phyloP scores from a whole-genome alignment of 306 rosid genomes.

The Geum urbanum region DNA sequence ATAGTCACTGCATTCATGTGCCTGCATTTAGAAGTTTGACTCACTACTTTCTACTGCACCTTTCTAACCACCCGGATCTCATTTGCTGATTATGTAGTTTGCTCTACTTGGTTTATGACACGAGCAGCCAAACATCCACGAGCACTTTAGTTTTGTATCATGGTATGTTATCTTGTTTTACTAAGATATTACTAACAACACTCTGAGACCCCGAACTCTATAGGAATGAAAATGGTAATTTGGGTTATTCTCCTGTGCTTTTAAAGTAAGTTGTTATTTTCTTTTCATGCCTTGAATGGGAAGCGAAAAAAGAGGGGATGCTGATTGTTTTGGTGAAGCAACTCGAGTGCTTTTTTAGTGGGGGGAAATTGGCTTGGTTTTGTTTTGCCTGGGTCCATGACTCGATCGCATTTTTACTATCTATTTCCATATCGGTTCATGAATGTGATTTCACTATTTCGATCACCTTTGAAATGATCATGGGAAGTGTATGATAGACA shows the following conservation, averaged over 20 bases:
- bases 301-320: slow-evolving; percentile 20
- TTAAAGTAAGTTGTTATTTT: slow-evolving; percentile 28
- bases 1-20: slow-evolving; percentile 50
- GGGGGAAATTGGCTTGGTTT: slow-evolving; percentile 8
- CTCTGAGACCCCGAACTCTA: slow-evolving; percentile 5
- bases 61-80: slow-evolving; percentile 26
- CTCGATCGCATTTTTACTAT: neutral
- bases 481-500: slow-evolving; percentile 16
- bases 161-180: neutral
- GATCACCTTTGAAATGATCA: slow-evolving; percentile 3
- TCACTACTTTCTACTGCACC: slow-evolving; percentile 25
- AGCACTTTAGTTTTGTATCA: neutral
- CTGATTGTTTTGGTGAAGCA: slow-evolving; percentile 21
- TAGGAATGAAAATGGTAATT: neutral
- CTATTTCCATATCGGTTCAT: neutral
- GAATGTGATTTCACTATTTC: neutral
- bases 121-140: neutral
- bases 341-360: slow-evolving; percentile 30
- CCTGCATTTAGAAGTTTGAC: slow-evolving; percentile 37
- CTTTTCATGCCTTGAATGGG: slow-evolving; percentile 30
- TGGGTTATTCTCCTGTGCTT: slow-evolving; percentile 16
- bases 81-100: slow-evolving; percentile 16
- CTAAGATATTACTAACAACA: neutral
- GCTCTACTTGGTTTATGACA: slow-evolving; percentile 22
- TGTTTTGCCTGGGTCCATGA: neutral